These are phyloP conservation scores for Gloeopeniophorella convolvens DNA, from an alignment of 768 basidiomycete genomes.

Conservation along the genomic window DNA sequence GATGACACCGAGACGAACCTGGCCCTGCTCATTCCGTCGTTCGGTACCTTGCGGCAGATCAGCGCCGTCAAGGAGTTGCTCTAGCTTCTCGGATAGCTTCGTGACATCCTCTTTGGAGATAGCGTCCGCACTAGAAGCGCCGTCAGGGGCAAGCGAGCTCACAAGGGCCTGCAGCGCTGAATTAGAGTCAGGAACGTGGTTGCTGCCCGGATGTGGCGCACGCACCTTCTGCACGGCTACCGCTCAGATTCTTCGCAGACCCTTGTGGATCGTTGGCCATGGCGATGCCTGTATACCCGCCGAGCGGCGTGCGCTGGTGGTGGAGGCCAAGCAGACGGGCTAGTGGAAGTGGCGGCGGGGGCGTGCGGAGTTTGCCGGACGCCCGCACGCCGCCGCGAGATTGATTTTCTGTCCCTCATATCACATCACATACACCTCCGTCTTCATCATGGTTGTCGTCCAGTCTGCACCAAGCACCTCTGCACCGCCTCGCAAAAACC, in stretches of 20 bases:
- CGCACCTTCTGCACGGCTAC: conserved; percentile 12
- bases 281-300: background rate
- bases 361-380: too few species aligned
- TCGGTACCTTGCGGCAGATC: conserved; percentile 23
- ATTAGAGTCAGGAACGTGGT: conserved; percentile 4
- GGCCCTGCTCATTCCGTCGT: conserved; percentile 47
- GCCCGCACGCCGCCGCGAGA: conserved; percentile 1
- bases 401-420: too few species aligned
- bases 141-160: conserved; percentile 29
- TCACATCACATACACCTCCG: too few species aligned
- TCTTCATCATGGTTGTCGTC: conserved; percentile 34
- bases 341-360: too few species aligned
- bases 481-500: conserved; percentile 26
- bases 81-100: conserved; percentile 53
- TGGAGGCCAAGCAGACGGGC: too few species aligned
- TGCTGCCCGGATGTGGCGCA: background rate
- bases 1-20: conserved; percentile 43
- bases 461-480: conserved; percentile 30
- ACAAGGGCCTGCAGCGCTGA: conserved; percentile 37
- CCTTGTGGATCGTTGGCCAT: conserved; percentile 10
- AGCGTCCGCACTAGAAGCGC: conserved; percentile 20
- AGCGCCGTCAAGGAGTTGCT: conserved; percentile 46
- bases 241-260: background rate
- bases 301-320: too few species aligned
- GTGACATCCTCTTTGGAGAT: conserved; percentile 43